phyloP scores from a whole-genome alignment of 148 eudicot genomes.

The Vaccinium corymbosum region DNA sequence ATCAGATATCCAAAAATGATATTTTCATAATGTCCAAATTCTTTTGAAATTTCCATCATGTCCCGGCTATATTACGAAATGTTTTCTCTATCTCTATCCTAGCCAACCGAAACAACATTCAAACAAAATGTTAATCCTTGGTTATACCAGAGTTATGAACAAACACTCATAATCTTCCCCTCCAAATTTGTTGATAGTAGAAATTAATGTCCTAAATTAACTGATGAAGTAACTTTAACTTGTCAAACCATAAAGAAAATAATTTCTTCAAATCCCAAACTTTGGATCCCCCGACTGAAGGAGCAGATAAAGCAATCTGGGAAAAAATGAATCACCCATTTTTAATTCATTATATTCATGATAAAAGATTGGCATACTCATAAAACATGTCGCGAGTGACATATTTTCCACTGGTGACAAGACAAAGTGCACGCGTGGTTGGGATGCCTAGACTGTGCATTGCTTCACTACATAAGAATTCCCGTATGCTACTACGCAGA shows the following conservation, averaged over 20 bases:
- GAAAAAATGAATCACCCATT: not conserved
- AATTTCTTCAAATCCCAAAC: not conserved
- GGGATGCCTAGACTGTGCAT: conserved; percentile 96
- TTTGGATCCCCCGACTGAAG: not conserved
- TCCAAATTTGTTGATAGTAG: not conserved
- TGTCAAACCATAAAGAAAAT: not conserved
- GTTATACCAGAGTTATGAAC: not conserved
- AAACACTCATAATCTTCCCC: not conserved
- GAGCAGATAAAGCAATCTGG: not conserved
- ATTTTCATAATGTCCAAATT: not conserved
- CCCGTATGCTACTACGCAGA: conserved; percentile 89
- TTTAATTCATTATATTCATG: not conserved
- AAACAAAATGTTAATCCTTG: not conserved
- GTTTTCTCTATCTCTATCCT: not conserved
- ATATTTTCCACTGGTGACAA: conserved; percentile 85
- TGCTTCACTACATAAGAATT: conserved; percentile 96
- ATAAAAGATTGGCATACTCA: conserved; percentile 46
- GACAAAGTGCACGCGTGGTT: conserved; percentile 92
- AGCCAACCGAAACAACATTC: not conserved
- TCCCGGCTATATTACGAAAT: not conserved
- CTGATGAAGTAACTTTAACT: not conserved
- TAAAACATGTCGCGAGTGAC: conserved; percentile 94
- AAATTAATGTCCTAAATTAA: not conserved
- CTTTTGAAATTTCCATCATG: not conserved
- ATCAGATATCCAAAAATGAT: not conserved